Evolutionary conservation across 2,329 filamentous ascomycete species (phyloP).

Genomic region (Cordyceps fumosorosea): DNA sequence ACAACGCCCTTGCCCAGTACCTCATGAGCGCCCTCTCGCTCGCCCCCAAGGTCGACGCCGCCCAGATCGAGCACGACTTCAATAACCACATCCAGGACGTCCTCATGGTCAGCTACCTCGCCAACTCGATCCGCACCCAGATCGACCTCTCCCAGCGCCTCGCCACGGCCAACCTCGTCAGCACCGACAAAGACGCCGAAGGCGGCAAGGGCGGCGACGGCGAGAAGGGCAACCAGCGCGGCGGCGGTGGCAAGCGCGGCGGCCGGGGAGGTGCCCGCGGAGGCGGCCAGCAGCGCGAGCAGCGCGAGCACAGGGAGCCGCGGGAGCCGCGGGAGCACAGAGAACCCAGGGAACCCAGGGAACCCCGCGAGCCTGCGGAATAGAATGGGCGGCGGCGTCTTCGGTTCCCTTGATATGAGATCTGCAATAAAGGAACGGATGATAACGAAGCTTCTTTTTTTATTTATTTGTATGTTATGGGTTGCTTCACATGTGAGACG

Average conservation of each 20-base stretch:
- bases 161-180: slow-evolving; percentile 64
- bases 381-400: slow-evolving; percentile 17
- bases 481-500: background rate
- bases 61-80: slow-evolving; percentile 94
- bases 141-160: slow-evolving; percentile 96
- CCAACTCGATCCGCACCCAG: slow-evolving; percentile 97
- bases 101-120: slow-evolving; percentile 93
- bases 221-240: slow-evolving; percentile 39
- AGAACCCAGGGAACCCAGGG: slow-evolving; percentile 31
- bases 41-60: slow-evolving; percentile 86
- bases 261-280: slow-evolving; percentile 45
- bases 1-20: slow-evolving; percentile 88
- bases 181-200: slow-evolving; percentile 43
- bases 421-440: slow-evolving; percentile 15
- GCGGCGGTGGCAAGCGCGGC: slow-evolving; percentile 42
- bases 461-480: slow-evolving; percentile 4
- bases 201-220: slow-evolving; percentile 34
- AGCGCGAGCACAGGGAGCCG: slow-evolving; percentile 35
- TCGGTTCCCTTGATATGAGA: slow-evolving; percentile 14
- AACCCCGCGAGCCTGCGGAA: slow-evolving; percentile 24
- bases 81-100: slow-evolving; percentile 99
- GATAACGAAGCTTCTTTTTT: background rate
- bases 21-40: slow-evolving; percentile 89
- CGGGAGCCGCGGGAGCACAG: slow-evolving; percentile 21
- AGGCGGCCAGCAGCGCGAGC: slow-evolving; percentile 45